Evolutionary conservation across 768 basidiomycete species (phyloP), one percentile per base, ranked within the genome.

Genomic region (Filobasidium floriforme): DNA sequence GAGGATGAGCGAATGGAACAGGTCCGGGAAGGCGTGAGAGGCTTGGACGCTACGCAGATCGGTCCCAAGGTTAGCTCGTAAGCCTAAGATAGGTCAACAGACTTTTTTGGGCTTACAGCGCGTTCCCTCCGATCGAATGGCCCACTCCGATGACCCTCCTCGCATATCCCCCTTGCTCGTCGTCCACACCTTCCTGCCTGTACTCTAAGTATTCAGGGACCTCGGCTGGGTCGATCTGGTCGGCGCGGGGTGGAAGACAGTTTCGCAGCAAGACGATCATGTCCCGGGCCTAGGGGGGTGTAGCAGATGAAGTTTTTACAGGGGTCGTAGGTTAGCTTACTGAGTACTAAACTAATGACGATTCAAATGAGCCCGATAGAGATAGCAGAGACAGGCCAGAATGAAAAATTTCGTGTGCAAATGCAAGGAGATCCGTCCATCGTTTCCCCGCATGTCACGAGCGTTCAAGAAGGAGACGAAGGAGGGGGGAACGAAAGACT

Each of bases 111-210:
- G 81, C 89, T 73, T 73, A 90, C 86, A 85, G 82, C 1, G 86
- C 85, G 73, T 86, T 87, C 1, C 89, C 92, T 22, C 92, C 89
- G 61, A 89, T 86, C 0, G 90, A 92, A 74, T 96, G 92, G 0
- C 90, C 92, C 3, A 91, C 79, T 5, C 81, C 85, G 24, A 91
- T 80, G 1, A 92, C 72, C n/a, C 57, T 61, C 43, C 63, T 24
- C 66, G 63, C 5, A 15, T 5, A 49, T 12, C 46, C 46, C 5
- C 14, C 46, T 12, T 22, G 46, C 4, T 44, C 46, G 40, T 41
- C 37, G 55, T 15, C 19, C 61, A 63, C 22, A 29, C 15, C 59
- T 19, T 32, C 24, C 54, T 6, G 14, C 22, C 54, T 14, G 61
- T 15, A 19, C 11, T 19, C 43, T 11, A 57, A 22, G 26, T 43